A percentile compares a stretch with the other conserved stretches of the same genome.
Conservation (phyloP, 2,329 filamentous ascomycete species). For the Calonectria honghensis region DNA sequence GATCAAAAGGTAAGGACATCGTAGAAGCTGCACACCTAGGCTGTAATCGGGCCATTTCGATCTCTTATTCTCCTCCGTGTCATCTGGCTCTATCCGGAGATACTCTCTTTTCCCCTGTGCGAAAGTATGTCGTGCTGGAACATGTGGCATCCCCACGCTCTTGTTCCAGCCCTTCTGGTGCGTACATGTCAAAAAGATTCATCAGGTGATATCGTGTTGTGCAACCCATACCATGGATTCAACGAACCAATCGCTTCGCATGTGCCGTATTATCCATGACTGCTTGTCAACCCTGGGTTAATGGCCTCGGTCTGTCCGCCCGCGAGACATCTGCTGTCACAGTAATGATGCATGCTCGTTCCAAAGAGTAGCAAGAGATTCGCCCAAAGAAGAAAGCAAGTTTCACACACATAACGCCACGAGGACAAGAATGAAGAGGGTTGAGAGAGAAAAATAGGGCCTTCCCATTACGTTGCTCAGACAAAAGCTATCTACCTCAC, state of each 20-base stretch:
- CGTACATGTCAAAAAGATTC: constrained; percentile 12
- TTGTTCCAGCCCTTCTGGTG: constrained; percentile 20
- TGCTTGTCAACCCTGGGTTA: not conserved
- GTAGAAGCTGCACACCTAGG: constrained; percentile 15
- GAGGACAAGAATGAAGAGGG: constrained; percentile 18
- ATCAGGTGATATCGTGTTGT: constrained; percentile 20
- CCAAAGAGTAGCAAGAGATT: not conserved
- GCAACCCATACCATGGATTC: not conserved
- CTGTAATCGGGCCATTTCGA: constrained; percentile 58
- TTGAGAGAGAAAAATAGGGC: constrained; percentile 49
- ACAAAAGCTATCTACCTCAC: constrained; percentile 53
- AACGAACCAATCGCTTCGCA: not conserved
- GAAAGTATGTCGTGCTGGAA: constrained; percentile 12
- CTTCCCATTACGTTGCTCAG: constrained; percentile 52
- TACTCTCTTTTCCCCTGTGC: constrained; percentile 28
- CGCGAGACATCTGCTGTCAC: constrained; percentile 8
- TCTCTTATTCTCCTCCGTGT: constrained; percentile 45
- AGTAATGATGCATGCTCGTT: not conserved
- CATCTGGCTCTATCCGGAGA: constrained; percentile 56
- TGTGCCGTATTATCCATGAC: not conserved
- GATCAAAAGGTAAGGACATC: constrained; percentile 8
- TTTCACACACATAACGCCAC: constrained; percentile 28
- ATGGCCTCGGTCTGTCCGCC: not conserved
- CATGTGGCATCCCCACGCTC: not conserved
- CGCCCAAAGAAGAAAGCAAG: constrained; percentile 13